These are phyloP conservation scores for Cucurbita moschata DNA, from an alignment of 306 rosid genomes.

Conservation along the genomic window DNA sequence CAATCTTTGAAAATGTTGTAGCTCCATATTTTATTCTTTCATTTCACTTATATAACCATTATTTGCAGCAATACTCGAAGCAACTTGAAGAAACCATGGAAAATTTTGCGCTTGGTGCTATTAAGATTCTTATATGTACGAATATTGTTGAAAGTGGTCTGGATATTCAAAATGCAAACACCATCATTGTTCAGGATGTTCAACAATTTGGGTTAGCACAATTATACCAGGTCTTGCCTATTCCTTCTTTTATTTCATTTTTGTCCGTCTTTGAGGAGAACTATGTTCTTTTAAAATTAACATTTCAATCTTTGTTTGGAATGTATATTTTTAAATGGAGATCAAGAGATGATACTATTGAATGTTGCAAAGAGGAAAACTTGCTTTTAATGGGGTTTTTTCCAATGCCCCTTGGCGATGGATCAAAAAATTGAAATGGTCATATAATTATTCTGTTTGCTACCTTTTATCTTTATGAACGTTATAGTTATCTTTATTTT, in stretches of 20 bases:
- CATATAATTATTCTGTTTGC: not conserved
- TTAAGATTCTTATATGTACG: constrained; percentile 71
- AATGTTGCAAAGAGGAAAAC: not conserved
- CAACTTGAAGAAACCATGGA: constrained; percentile 93
- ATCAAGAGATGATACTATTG: not conserved
- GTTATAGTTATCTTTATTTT: not conserved
- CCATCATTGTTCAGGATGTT: constrained; percentile 91
- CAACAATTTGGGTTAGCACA: constrained; percentile 97
- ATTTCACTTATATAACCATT: constrained; percentile 9
- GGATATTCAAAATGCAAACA: constrained; percentile 96
- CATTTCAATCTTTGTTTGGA: not conserved
- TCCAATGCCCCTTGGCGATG: not conserved
- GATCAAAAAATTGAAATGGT: not conserved
- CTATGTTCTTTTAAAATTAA: not conserved
- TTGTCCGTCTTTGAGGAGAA: not conserved
- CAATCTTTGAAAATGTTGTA: not conserved
- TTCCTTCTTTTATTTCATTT: constrained; percentile 5
- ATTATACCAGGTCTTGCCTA: constrained; percentile 71
- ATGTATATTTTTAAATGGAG: not conserved
- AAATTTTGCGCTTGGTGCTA: constrained; percentile 65
- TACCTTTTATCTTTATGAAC: not conserved
- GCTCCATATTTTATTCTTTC: not conserved
- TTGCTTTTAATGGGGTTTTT: not conserved
- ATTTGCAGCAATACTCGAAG: constrained; percentile 69
- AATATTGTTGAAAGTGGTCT: constrained; percentile 97